phyloP scores from a whole-genome alignment of 1,284 basidiomycete species.

The Apiotrichum sp. region DNA sequence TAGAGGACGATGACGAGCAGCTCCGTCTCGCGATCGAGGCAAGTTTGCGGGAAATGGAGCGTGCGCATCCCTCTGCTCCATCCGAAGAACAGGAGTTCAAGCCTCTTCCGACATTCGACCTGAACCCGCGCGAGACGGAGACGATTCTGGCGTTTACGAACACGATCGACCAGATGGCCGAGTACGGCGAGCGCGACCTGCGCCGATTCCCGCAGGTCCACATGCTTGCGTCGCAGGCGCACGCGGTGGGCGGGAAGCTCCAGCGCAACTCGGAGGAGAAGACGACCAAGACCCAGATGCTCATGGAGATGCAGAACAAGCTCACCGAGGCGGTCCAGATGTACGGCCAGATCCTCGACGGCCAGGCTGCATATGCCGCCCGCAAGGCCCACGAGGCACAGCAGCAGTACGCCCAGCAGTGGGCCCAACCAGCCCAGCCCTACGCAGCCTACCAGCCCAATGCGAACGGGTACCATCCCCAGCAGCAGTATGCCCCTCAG shows the following conservation, averaged over 20 bases:
- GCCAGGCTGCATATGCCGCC: conserved; percentile 55
- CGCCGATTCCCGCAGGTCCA: conserved; percentile 73
- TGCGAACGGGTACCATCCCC: conserved; percentile 21
- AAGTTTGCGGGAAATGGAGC: conserved; percentile 75
- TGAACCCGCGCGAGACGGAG: conserved; percentile 71
- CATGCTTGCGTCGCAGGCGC: conserved; percentile 78
- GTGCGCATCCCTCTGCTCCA: conserved; percentile 72
- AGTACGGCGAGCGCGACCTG: conserved; percentile 69
- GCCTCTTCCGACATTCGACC: conserved; percentile 64
- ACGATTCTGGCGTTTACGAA: conserved; percentile 82
- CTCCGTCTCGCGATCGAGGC: conserved; percentile 93
- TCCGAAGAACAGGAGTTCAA: conserved; percentile 52
- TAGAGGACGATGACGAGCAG: conserved; percentile 88
- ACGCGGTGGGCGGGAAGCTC: conserved; percentile 70
- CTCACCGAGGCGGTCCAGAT: conserved; percentile 82
- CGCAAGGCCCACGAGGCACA: conserved; percentile 39
- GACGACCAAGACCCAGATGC: conserved; percentile 76
- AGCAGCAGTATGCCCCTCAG: no score
- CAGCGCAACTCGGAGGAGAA: conserved; percentile 80
- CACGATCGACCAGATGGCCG: conserved; percentile 74
- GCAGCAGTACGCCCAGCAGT: conserved; percentile 28
- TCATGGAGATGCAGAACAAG: conserved; percentile 90
- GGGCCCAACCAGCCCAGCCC: background rate
- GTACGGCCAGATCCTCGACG: conserved; percentile 79
- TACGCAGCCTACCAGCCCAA: conserved; percentile 21